These are phyloP conservation scores for Pseudogymnoascus sp. DNA, from an alignment of 2,329 filamentous ascomycete species.

Conservation along the genomic window DNA sequence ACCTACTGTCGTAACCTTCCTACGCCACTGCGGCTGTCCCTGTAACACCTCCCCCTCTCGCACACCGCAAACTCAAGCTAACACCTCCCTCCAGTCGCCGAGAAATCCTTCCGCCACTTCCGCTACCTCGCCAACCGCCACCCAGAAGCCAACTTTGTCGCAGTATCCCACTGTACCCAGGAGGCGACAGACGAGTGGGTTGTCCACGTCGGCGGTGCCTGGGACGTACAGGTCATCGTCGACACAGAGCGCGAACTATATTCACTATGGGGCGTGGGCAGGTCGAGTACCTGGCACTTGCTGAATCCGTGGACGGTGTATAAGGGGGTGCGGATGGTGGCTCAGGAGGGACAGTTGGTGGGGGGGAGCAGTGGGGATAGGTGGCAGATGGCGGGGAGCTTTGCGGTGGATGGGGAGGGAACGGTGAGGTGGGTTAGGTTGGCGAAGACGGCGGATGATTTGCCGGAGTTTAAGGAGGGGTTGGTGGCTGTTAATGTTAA, in stretches of 20 bases:
- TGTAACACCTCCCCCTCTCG: constrained; percentile 37
- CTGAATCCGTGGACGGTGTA: constrained; percentile 48
- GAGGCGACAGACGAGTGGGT: constrained; percentile 41
- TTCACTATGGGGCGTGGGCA: constrained; percentile 56
- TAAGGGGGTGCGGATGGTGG: constrained; percentile 50
- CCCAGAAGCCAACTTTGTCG: constrained; percentile 46
- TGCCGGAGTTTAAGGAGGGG: constrained; percentile 44
- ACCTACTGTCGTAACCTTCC: constrained; percentile 55
- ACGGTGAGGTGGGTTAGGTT: constrained; percentile 43
- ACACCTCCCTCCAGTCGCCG: constrained; percentile 43
- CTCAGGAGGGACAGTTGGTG: constrained; percentile 49
- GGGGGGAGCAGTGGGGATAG: constrained; percentile 56
- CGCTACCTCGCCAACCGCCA: constrained; percentile 42
- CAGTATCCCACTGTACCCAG: constrained; percentile 52
- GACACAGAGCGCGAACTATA: constrained; percentile 54
- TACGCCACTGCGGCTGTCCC: constrained; percentile 66
- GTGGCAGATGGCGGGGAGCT: constrained; percentile 62
- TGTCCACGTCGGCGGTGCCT: constrained; percentile 18
- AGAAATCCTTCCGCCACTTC: constrained; percentile 53
- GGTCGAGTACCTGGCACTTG: constrained; percentile 53
- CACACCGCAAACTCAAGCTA: background rate
- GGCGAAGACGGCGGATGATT: constrained; percentile 41
- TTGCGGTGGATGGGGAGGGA: constrained; percentile 47
- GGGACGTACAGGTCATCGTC: constrained; percentile 47
- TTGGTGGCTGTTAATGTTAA: constrained; percentile 23